A percentile compares a stretch with the other conserved stretches of the same genome.
Evolutionary conservation across 108 stramenopile species (phyloP).

Genomic region (Cyclotella choctawhatcheeana): DNA sequence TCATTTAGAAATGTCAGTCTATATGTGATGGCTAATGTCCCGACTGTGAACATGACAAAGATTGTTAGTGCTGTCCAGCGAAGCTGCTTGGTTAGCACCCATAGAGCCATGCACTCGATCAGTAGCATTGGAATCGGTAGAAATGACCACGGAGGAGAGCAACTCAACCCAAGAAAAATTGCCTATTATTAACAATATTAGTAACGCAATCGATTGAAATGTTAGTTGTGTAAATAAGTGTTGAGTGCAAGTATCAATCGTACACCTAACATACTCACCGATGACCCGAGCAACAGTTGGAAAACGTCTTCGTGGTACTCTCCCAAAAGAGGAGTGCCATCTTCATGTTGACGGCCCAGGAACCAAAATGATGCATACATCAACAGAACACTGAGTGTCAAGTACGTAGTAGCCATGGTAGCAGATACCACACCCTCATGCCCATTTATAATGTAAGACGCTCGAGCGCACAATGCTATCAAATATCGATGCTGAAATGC

Average conservation of each 20-base stretch:
- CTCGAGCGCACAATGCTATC: constrained; percentile 62
- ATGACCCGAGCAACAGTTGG: constrained; percentile 59
- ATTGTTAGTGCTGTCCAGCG: constrained; percentile 71
- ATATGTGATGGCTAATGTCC: constrained; percentile 66
- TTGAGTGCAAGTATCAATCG: too few species aligned
- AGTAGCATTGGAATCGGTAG: constrained; percentile 77
- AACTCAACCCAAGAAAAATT: constrained; percentile 63
- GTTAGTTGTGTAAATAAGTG: too few species aligned
- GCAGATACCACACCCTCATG: constrained; percentile 51
- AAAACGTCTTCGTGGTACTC: constrained; percentile 87
- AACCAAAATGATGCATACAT: constrained; percentile 62
- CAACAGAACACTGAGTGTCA: constrained; percentile 58
- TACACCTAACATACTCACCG: too few species aligned
- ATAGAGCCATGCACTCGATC: constrained; percentile 66
- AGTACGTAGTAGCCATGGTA: constrained; percentile 48
- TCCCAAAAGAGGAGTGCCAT: constrained; percentile 63
- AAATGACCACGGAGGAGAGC: constrained; percentile 77
- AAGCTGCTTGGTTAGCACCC: constrained; percentile 72
- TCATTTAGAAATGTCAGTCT: constrained; percentile 70
- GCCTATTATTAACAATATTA: too few species aligned
- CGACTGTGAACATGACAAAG: constrained; percentile 71
- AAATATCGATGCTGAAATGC: constrained; percentile 73
- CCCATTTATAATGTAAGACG: constrained; percentile 76
- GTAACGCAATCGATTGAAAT: too few species aligned
- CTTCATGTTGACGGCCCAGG: constrained; percentile 60